phyloP scores from a whole-genome alignment of 176 grass and related monocot genomes.

The Puya raimondii region DNA sequence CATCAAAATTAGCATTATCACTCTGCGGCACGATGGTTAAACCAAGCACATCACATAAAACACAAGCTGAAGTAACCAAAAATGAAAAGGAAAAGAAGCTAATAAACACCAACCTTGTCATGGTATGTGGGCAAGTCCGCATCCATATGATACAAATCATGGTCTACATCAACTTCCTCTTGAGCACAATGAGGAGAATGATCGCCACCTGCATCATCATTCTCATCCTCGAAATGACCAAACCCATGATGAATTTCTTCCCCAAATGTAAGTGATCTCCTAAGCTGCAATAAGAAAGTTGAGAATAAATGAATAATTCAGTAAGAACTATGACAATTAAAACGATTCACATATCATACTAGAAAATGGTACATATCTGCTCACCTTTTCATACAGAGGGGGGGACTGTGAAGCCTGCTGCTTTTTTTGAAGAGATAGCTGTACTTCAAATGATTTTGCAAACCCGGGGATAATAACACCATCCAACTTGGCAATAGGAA shows the following conservation, averaged over 20 bases:
- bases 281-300: conserved; percentile 46
- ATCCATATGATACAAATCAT: conserved; percentile 34
- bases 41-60: conserved; percentile 19
- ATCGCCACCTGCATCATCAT: conserved; percentile 27
- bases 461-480: conserved; percentile 32
- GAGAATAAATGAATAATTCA: conserved; percentile 4
- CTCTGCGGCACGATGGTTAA: conserved; percentile 30
- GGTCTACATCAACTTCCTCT: conserved; percentile 29
- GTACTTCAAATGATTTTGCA: conserved; percentile 41
- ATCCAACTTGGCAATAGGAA: conserved; percentile 82
- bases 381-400: conserved; percentile 70
- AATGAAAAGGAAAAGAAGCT: background rate
- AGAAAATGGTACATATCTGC: conserved; percentile 3
- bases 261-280: conserved; percentile 56
- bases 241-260: conserved; percentile 33
- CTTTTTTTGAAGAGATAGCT: conserved; percentile 46
- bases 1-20: conserved; percentile 19
- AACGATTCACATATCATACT: conserved; percentile 4
- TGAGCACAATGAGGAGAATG: conserved; percentile 20
- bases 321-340: background rate
- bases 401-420: conserved; percentile 34
- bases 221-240: conserved; percentile 36
- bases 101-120: conserved; percentile 32
- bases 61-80: background rate
- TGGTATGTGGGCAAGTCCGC: conserved; percentile 27